Evolutionary conservation across 148 eudicot genomes (phyloP).

Genomic region (Selenicereus undatus): DNA sequence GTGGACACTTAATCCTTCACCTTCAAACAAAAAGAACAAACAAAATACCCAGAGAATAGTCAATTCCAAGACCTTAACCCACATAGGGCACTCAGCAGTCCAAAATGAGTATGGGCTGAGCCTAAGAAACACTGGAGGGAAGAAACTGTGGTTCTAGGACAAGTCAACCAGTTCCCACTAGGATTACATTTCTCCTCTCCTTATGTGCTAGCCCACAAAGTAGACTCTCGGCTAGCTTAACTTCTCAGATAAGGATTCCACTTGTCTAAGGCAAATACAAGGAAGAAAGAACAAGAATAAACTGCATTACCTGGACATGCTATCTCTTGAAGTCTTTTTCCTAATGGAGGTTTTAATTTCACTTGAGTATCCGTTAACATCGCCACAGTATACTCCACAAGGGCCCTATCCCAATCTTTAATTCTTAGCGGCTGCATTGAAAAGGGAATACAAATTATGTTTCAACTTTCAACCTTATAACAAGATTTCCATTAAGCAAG

Average conservation of each 20-base stretch:
- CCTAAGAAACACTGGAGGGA: neutral
- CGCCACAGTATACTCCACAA: constrained; percentile 62
- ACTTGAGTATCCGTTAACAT: constrained; percentile 62
- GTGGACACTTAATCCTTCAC: neutral
- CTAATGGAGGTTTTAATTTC: constrained; percentile 50
- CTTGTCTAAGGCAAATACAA: neutral
- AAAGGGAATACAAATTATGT: neutral
- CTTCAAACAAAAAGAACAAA: too few species aligned
- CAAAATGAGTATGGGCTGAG: neutral
- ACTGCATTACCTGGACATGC: constrained; percentile 69
- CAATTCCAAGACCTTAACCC: neutral
- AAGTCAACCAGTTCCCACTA: neutral
- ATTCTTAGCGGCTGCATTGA: constrained; percentile 66
- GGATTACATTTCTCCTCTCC: neutral
- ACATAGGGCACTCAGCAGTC: too few species aligned
- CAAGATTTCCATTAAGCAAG: neutral
- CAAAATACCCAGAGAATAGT: neutral
- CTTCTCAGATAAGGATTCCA: neutral
- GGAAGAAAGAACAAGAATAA: neutral
- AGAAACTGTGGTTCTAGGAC: neutral
- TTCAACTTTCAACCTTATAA: neutral
- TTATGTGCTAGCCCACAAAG: neutral
- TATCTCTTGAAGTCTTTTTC: constrained; percentile 57
- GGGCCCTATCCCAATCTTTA: constrained; percentile 89
- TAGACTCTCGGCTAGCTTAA: neutral